Evolutionary conservation across 495 filamentous ascomycete species (phyloP), one percentile per base, ranked within the genome.

Genomic region (Neurospora hispaniola): DNA sequence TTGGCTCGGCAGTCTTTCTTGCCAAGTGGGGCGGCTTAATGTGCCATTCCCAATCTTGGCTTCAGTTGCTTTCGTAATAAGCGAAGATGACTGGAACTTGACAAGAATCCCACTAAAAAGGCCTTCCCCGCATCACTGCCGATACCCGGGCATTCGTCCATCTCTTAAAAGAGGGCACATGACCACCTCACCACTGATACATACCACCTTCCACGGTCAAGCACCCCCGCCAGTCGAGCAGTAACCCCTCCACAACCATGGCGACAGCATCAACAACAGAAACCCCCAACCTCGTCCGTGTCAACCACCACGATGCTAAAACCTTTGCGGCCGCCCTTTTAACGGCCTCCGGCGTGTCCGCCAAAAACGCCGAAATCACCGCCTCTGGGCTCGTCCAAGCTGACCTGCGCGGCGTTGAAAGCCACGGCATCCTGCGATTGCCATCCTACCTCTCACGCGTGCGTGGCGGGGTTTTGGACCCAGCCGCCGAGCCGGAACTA

Each of bases 391-490:
- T 94, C 2, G 87, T 94, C 5, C 82, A 85, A 70, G 92, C 92
- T 39, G 92, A 94, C 75, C 88, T 94, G 0, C 90, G 91, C 35
- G 92, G 92, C 73, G 89, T 93, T 38, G 92, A 94, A 75, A 92
- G 89, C 5, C 92, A 94, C 78, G 92, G 92, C 78, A 87, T 89
- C 74, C 92, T 92, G 79, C 90, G 92, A 7, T 86, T 94, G 69
- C 90, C 91, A 0, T 91, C 89, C 2, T 94, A 94, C 82, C 87
- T 94, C 81, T 84, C 75, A 31, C 90, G 91, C 6, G 85, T 94
- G 69, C 88, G 91, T 0, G 84, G 88, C 73, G 88, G 88, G 12
- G 87, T 90, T 5, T 84, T 94, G 5, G 82, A 91, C 75, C 81
- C 90, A 18, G 76, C 74, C 4, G 89, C 89, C 10, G 77, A 81